Evolutionary conservation across 139 green algal genomes (phyloP).

Genomic region (Monoraphidium neglectum): DNA sequence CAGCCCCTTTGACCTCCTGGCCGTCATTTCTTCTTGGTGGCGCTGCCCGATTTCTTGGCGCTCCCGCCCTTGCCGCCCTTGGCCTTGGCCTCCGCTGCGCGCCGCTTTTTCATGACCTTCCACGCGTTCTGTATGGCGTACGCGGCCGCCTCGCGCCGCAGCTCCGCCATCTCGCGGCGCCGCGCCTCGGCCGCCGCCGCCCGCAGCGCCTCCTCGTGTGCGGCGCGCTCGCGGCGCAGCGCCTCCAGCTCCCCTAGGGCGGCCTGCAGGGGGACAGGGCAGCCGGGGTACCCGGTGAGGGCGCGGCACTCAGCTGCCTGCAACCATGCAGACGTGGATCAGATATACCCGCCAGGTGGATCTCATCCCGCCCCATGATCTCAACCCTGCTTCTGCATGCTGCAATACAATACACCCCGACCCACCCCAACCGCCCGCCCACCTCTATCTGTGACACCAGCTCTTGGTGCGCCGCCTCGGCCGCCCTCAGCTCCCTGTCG

Average conservation of each 20-base stretch:
- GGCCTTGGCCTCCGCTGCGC: slow-evolving; percentile 22
- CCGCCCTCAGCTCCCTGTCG: slow-evolving; percentile 8
- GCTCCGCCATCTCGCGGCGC: slow-evolving; percentile 4
- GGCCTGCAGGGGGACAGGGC: neutral
- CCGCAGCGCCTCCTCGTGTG: slow-evolving; percentile 20
- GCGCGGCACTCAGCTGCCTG: neutral
- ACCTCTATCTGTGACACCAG: slow-evolving; percentile 20
- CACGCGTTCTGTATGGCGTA: slow-evolving; percentile 30
- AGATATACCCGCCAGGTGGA: neutral
- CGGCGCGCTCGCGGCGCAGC: slow-evolving; percentile 2
- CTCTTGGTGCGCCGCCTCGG: slow-evolving; percentile 6
- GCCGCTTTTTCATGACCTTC: slow-evolving; percentile 13
- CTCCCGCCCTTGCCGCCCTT: slow-evolving; percentile 15
- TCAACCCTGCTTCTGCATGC: neutral
- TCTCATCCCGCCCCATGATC: neutral
- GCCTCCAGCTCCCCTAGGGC: neutral
- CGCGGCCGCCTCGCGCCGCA: slow-evolving; percentile 12
- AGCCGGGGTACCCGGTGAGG: neutral
- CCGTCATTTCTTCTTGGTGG: slow-evolving; percentile 21
- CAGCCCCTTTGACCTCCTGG: too few species aligned
- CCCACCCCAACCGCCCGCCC: neutral
- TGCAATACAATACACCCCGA: neutral
- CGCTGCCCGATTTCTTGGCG: neutral
- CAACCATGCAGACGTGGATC: neutral
- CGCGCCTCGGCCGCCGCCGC: slow-evolving; percentile 8